phyloP scores from a whole-genome alignment of 371 early-diverging fungal species.

The Synchytrium microbalum region DNA sequence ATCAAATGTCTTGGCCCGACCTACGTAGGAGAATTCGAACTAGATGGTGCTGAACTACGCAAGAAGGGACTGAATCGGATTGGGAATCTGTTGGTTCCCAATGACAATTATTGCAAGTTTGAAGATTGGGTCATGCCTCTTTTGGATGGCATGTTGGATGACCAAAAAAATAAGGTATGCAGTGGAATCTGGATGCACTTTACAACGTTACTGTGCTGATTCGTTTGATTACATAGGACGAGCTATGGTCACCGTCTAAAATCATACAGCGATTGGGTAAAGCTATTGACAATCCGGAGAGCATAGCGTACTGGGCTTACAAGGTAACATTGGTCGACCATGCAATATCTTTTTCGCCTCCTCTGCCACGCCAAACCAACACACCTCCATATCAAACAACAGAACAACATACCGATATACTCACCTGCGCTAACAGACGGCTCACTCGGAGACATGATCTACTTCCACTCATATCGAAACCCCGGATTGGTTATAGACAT shows the following conservation, averaged over 20 bases:
- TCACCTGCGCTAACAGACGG: constrained; percentile 99
- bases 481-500: constrained; percentile 95
- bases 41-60: constrained; percentile 78
- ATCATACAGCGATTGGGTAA: constrained; percentile 94
- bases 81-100: constrained; percentile 98
- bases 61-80: constrained; percentile 94
- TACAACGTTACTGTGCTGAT: constrained; percentile 2
- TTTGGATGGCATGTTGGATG: constrained; percentile 85
- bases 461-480: constrained; percentile 92
- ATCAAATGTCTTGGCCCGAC: constrained; percentile 96
- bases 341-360: background rate
- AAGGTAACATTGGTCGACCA: constrained; percentile 40
- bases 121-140: constrained; percentile 97
- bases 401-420: constrained; percentile 97
- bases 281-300: constrained; percentile 87
- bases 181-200: constrained; percentile 2
- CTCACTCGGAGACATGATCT: constrained; percentile 98
- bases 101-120: constrained; percentile 98
- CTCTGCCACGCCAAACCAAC: too few relatives aligned
- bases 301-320: constrained; percentile 96
- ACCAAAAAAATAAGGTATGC: constrained; percentile 65
- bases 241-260: constrained; percentile 87
- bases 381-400: too few relatives aligned
- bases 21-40: constrained; percentile 76
- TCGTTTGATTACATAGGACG: constrained; percentile 33